Evolutionary conservation across 176 grass and related monocot genomes (phyloP).

Genomic region (Carex scoparia): DNA sequence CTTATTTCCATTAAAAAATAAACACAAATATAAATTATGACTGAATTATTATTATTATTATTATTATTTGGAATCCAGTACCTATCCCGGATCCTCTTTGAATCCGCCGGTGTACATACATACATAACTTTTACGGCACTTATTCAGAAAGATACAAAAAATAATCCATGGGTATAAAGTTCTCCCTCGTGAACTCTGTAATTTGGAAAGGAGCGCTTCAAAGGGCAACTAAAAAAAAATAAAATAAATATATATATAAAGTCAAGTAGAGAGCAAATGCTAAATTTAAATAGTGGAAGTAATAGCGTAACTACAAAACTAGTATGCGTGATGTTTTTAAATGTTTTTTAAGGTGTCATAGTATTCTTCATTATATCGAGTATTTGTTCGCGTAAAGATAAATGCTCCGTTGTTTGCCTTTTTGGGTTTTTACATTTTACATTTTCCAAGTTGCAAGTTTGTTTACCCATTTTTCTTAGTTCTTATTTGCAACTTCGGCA

Average conservation of each 20-base stretch:
- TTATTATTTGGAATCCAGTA: no score
- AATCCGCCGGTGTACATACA: no score
- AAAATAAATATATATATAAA: not conserved
- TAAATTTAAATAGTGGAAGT: not conserved
- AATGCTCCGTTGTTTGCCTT: not conserved
- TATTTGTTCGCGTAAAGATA: not conserved
- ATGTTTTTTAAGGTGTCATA: not conserved
- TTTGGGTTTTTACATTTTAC: not conserved
- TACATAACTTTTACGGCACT: no score
- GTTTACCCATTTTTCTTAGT: not conserved
- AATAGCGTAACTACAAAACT: not conserved
- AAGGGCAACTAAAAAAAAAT: not conserved
- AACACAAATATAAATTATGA: no score
- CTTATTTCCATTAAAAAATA: no score
- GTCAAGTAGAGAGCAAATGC: not conserved
- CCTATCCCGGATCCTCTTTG: no score
- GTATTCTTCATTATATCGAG: not conserved
- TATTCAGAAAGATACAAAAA: no score
- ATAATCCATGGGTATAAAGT: no score
- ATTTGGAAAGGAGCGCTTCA: not conserved
- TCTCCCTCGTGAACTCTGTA: not conserved
- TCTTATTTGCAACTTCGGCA: not conserved
- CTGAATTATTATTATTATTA: no score
- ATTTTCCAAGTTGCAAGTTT: not conserved
- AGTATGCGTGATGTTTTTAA: not conserved